These are phyloP conservation scores for Stephania cephalantha DNA, from an alignment of 164 flowering plant genomes.

Conservation along the genomic window DNA sequence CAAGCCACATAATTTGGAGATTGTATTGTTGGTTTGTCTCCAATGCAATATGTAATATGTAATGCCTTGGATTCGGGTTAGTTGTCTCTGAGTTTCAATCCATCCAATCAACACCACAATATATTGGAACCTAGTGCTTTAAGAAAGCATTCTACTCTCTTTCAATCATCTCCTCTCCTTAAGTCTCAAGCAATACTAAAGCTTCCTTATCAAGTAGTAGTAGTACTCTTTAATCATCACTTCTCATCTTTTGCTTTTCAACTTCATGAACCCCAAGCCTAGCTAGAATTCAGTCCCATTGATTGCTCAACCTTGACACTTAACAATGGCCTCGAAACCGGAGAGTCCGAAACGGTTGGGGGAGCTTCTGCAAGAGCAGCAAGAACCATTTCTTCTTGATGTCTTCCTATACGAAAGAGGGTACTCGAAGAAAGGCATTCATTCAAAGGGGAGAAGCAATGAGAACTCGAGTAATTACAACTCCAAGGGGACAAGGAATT, in stretches of 20 bases:
- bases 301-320: slow-evolving; percentile 1
- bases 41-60: slow-evolving; percentile 10
- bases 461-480: slow-evolving; percentile 14
- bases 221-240: slow-evolving; percentile 8
- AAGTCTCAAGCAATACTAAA: not conserved
- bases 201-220: slow-evolving; percentile 7
- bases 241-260: not conserved
- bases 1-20: slow-evolving; percentile 14
- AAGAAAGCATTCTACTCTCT: not conserved
- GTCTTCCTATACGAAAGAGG: slow-evolving; percentile 52
- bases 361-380: slow-evolving; percentile 55
- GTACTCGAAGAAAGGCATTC: slow-evolving; percentile 17
- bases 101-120: not conserved
- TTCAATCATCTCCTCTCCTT: not conserved
- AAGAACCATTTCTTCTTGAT: slow-evolving; percentile 63
- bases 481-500: slow-evolving; percentile 11
- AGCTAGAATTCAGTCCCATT: slow-evolving; percentile 7
- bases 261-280: not conserved
- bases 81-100: slow-evolving; percentile 4
- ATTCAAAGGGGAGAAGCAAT: slow-evolving; percentile 10
- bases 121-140: no score
- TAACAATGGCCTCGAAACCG: slow-evolving; percentile 27
- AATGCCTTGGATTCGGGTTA: slow-evolving; percentile 16
- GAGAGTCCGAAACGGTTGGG: slow-evolving; percentile 25
- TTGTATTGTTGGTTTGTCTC: slow-evolving; percentile 3